Evolutionary conservation across 78 protist genomes (phyloP).

Genomic region (Dictyostelium capitatum): DNA sequence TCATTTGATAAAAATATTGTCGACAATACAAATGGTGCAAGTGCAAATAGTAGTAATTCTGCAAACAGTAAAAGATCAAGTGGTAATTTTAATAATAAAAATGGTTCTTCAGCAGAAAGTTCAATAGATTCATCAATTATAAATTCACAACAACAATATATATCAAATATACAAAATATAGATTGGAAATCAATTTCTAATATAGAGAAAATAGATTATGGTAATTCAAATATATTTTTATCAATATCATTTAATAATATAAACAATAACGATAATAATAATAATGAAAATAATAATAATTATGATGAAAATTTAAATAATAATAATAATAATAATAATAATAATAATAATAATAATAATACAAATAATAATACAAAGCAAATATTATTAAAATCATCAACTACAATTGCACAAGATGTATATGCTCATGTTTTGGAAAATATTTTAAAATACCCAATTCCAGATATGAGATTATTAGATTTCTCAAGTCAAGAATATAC

Average conservation of each 20-base stretch:
- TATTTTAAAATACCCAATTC: constrained; percentile 29
- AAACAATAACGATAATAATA: neutral
- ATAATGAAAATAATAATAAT: neutral
- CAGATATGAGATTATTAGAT: constrained; percentile 37
- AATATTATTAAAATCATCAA: constrained; percentile 37
- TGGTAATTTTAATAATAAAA: neutral
- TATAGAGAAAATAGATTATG: neutral
- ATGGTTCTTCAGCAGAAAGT: neutral
- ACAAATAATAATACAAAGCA: neutral
- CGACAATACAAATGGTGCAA: neutral
- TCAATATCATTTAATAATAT: neutral
- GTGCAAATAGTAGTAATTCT: neutral
- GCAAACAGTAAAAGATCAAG: neutral
- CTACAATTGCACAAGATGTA: constrained; percentile 5
- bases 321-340: neutral
- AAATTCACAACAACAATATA: neutral
- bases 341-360: neutral
- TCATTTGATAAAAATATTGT: neutral
- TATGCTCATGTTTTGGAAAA: constrained; percentile 18
- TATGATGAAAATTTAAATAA: neutral
- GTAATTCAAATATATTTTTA: constrained; percentile 22
- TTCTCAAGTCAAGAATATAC: constrained; percentile 13
- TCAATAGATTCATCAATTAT: neutral
- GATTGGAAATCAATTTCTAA: neutral
- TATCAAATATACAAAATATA: neutral